Evolutionary conservation across 352 stramenopile species (phyloP).

Genomic region (Pythium dissotocum): DNA sequence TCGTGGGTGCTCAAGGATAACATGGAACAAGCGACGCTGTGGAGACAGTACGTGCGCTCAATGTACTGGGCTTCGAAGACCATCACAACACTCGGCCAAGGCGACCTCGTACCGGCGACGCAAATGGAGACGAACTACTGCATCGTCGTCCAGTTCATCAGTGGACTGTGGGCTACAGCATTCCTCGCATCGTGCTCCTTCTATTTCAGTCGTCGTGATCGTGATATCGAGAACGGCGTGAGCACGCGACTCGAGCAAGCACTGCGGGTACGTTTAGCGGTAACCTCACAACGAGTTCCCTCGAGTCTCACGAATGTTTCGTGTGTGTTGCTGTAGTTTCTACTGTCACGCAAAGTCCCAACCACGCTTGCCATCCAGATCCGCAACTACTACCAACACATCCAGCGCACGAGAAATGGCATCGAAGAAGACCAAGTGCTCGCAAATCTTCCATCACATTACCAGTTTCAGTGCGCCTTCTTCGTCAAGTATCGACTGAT

Average conservation of each 20-base stretch:
- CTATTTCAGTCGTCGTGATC: conserved; percentile 68
- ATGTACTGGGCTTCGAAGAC: conserved; percentile 77
- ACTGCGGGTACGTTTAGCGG: conserved; percentile 22
- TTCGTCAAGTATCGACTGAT: conserved; percentile 32
- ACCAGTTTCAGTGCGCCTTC: conserved; percentile 25
- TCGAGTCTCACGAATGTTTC: not conserved
- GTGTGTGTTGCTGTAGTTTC: conserved; percentile 34
- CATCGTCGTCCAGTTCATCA: conserved; percentile 59
- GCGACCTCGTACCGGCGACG: conserved; percentile 63
- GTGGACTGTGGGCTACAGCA: conserved; percentile 65
- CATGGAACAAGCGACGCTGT: conserved; percentile 42
- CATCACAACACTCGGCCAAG: conserved; percentile 66
- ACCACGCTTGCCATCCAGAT: conserved; percentile 36
- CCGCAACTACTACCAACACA: conserved; percentile 68
- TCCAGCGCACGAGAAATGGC: conserved; percentile 61
- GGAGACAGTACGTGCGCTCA: conserved; percentile 52
- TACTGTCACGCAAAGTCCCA: conserved; percentile 42
- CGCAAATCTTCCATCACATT: conserved; percentile 23
- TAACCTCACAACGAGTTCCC: too few species aligned
- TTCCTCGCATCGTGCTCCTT: conserved; percentile 71
- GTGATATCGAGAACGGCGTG: conserved; percentile 54
- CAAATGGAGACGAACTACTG: conserved; percentile 60
- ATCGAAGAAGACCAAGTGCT: conserved; percentile 34
- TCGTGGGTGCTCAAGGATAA: conserved; percentile 59
- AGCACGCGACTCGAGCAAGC: conserved; percentile 59